Percentiles rank a stretch among this genome's conserved stretches.
Conservation (phyloP, 306 rosid species). For the Astragalus membranaceus region DNA sequence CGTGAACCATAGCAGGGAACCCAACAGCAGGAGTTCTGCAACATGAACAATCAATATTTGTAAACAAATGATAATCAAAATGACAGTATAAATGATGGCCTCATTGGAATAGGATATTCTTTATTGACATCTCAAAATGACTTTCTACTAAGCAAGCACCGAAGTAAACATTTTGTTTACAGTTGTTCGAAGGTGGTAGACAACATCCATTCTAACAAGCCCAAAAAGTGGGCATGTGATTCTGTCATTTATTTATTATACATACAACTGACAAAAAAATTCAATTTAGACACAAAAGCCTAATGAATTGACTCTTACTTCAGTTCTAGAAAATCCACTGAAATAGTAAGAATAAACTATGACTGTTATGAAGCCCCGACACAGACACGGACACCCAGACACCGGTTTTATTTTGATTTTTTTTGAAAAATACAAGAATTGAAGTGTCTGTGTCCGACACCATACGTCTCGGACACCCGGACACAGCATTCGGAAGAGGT, state of each 20-base stretch:
- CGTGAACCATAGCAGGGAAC: conserved; percentile 98
- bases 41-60: conserved; percentile 12
- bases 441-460: no score
- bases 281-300: not conserved
- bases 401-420: no score
- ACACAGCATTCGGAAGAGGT: no score
- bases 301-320: not conserved
- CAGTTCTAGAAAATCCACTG: not conserved
- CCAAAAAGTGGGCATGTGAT: not conserved
- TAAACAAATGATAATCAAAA: not conserved
- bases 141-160: not conserved
- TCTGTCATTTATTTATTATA: not conserved
- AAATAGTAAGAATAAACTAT: not conserved
- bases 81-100: not conserved
- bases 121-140: conserved; percentile 1
- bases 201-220: not conserved
- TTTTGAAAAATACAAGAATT: no score
- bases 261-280: not conserved
- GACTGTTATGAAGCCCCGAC: no score
- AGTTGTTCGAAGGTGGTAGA: no score
- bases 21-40: conserved; percentile 99
- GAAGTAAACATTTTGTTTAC: not conserved
- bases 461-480: no score
- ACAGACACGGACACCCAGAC: no score
- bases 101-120: not conserved